Base-by-base conservation (phyloP, 2,329 filamentous ascomycete genomes). In the Penicillium sp. region DNA sequence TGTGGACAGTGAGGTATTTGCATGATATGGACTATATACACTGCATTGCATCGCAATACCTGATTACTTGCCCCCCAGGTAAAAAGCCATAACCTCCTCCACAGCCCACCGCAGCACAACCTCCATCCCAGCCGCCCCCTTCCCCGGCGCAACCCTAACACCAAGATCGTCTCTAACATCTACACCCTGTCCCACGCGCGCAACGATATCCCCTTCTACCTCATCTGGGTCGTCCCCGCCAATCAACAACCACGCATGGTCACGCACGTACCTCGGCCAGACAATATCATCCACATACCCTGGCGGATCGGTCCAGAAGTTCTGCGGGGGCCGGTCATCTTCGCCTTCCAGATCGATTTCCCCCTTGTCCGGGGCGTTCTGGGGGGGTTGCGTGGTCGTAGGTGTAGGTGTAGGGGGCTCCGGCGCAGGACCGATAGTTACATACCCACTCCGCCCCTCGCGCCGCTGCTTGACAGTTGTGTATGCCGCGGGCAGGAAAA, bases 231-330 rank as follows among this genome's bases (percentile, higher is more conserved):
- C 22, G 22, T 22, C 22, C 22, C 86, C 88, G 7, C 79, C 78
- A 64, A 88, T 76, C 71, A 97, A 95, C 74, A 99, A 80, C 83
- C 91, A 96, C 22, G 81, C 80, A 78, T 98, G 93, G 68, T 92
- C 86, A 55, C 84, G 82, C 3, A 90, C 90, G 75, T 97, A 98
- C 69, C 96, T 94, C 3, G 94, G 94, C 95, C 95, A 99, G 4
- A 99, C 95, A 56, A 99, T 85, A 73, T 90, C 86, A 73, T 98
- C 93, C 39, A 98, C 92, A 74, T 98, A 99, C 0, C 91, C 93
- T 0, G 92, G 92, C 0, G 95, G 95, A 75, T 99, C 95, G 58
- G 88, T 84, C 95, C 95, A 99, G 79, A 97, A 99, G 31, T 93
- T 94, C 70, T 97, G 73, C 34, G 70, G 70, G 1, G 82, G 39